A percentile compares a stretch with the other conserved stretches of the same genome.
These are phyloP conservation scores for Eucalyptus regnans DNA, from an alignment of 345 rosid genomes.

Conservation along the genomic window DNA sequence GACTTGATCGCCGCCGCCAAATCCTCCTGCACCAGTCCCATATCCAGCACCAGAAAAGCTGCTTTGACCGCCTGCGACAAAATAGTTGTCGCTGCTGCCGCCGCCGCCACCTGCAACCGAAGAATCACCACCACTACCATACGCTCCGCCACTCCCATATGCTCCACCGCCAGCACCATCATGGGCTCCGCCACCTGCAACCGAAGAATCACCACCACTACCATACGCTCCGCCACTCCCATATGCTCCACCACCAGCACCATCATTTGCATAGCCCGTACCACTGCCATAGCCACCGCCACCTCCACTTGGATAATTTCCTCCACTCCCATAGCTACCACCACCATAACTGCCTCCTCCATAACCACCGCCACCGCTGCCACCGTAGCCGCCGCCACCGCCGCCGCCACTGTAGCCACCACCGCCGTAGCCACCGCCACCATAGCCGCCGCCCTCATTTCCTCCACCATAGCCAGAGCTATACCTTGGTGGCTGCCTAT, in stretches of 20 bases:
- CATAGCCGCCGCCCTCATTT: neutral
- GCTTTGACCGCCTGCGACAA: slow-evolving; percentile 6
- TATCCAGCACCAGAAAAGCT: slow-evolving; percentile 9
- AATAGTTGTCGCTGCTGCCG: neutral
- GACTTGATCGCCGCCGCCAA: slow-evolving; percentile 9
- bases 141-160: slow-evolving; percentile 2
- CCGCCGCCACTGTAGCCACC: neutral
- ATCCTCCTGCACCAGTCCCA: neutral
- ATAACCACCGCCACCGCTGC: slow-evolving; percentile 1
- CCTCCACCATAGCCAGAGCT: neutral
- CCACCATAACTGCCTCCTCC: slow-evolving; percentile 16
- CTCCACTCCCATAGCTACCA: slow-evolving; percentile 14
- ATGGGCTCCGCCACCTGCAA: slow-evolving; percentile 10
- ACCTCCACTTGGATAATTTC: neutral
- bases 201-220: slow-evolving; percentile 4
- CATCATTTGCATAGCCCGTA: neutral
- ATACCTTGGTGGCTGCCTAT: slow-evolving; percentile 26
- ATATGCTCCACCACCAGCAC: slow-evolving; percentile 2
- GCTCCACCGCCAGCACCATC: slow-evolving; percentile 5
- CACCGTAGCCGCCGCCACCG: slow-evolving; percentile 14
- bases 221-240: slow-evolving; percentile 3
- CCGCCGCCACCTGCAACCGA: slow-evolving; percentile 7
- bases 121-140: slow-evolving; percentile 4
- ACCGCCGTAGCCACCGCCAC: slow-evolving; percentile 14
- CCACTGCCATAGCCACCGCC: slow-evolving; percentile 6